Evolutionary conservation across 345 rosid species (phyloP).

Genomic region (Eucalyptus microcorys): DNA sequence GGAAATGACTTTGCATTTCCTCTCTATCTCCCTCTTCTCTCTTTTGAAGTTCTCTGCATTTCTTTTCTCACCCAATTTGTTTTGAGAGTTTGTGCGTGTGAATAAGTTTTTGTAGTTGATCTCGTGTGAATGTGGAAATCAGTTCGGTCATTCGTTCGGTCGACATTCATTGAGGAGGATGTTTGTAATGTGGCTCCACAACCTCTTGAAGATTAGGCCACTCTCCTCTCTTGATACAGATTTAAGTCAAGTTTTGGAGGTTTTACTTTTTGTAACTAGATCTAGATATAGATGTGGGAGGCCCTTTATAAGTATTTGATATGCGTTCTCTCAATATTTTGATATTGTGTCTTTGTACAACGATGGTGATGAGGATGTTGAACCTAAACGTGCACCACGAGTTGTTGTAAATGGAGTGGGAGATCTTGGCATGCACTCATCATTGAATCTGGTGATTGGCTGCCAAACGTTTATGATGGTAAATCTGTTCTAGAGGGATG

Average conservation of each 20-base stretch:
- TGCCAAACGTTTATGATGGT: rapidly evolving
- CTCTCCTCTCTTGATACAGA: neutral
- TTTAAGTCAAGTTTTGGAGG: neutral
- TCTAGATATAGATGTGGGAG: neutral
- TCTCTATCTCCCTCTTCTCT: neutral
- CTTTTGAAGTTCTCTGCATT: neutral
- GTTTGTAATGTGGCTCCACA: neutral
- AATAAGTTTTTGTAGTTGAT: neutral
- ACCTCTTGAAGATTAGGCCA: neutral
- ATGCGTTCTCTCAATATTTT: no score
- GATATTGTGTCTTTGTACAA: neutral
- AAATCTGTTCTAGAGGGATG: rapidly evolving
- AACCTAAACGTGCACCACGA: neutral
- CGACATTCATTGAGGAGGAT: neutral
- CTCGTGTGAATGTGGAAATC: neutral
- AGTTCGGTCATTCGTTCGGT: rapidly evolving
- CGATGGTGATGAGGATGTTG: neutral
- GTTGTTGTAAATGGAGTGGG: rapidly evolving
- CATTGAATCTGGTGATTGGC: neutral
- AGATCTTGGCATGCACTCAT: neutral
- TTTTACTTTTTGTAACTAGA: neutral
- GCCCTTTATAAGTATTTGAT: neutral
- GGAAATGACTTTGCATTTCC: neutral
- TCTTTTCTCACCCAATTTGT: neutral
- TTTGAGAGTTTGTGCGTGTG: neutral